phyloP scores from a whole-genome alignment of 345 rosid species.

The Erucastrum elatum region DNA sequence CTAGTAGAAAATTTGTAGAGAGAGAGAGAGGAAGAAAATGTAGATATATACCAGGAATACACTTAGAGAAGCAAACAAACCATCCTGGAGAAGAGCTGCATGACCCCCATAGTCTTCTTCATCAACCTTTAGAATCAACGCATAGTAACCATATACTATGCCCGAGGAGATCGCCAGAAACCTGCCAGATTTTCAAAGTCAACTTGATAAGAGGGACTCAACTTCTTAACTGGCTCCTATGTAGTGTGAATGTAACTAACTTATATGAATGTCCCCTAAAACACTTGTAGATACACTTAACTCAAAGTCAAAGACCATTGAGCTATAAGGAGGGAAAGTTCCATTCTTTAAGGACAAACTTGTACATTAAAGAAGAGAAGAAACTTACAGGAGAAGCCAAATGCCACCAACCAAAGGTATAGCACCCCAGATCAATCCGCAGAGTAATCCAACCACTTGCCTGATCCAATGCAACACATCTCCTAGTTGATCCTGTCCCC shows the following conservation, averaged over 20 bases:
- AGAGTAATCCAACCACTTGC: constrained; percentile 75
- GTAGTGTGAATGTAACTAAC: neutral
- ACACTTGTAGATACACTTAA: neutral
- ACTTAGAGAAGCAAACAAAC: constrained; percentile 87
- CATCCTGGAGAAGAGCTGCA: constrained; percentile 89
- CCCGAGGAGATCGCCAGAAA: constrained; percentile 74
- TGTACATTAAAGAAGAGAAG: neutral
- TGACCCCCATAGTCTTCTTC: constrained; percentile 99
- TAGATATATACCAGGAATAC: constrained; percentile 70
- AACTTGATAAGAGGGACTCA: neutral
- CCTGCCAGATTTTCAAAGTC: constrained; percentile 44
- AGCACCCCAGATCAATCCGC: constrained; percentile 87
- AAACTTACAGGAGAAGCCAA: constrained; percentile 85
- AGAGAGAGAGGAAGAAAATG: neutral
- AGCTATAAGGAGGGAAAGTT: neutral
- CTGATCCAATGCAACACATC: constrained; percentile 99
- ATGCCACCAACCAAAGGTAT: constrained; percentile 90
- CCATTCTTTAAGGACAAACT: neutral
- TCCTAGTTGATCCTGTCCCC: constrained; percentile 90
- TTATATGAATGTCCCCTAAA: neutral
- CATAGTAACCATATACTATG: constrained; percentile 81
- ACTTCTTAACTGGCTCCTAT: neutral
- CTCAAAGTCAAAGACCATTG: neutral
- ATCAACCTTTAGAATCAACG: constrained; percentile 78
- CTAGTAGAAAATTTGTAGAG: neutral